Evolutionary conservation across 1,139 yeast species (phyloP), one percentile per base, ranked within the genome.

Genomic region (Nakaseomyces sp.): DNA sequence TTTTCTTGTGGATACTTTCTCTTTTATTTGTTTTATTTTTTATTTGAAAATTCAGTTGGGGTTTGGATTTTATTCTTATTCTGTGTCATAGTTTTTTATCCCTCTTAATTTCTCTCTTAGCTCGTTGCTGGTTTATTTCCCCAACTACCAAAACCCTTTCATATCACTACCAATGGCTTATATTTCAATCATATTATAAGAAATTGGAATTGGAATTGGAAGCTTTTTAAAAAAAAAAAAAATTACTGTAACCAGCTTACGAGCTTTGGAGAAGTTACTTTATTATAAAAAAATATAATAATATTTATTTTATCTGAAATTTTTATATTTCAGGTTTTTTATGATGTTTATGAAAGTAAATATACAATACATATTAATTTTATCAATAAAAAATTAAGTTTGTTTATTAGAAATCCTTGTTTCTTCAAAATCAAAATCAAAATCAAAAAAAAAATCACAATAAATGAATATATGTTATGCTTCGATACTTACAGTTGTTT

Each of bases 341-440:
- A 35, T 35, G 38, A 35, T 35, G 38, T 35, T 35, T 35, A 35
- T 35, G 38, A 35, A 35, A 35, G 38, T 35, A 35, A 22, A 35
- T 35, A 13, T 22, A 22, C 24, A 35, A 35, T 20, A 35, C 17
- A 10, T 20, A 15, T 35, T 10, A 10, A 35, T 20, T n/a, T 19
- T 13, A 17, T 18, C 18, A 2, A 22, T 7, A 22, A 3, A 3
- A 22, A 22, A 22, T 6, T 22, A n/a, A n/a, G n/a, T n/a, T n/a
- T n/a, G n/a, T n/a, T n/a, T n/a, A n/a, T n/a, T n/a, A n/a, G n/a
- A n/a, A n/a, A n/a, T n/a, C n/a, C n/a, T n/a, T n/a, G n/a, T n/a
- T n/a, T n/a, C n/a, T n/a, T n/a, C n/a, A n/a, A n/a, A n/a, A n/a
- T n/a, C n/a, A n/a, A n/a, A n/a, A 9, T 22, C 24, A 22, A 7